These are phyloP conservation scores for Pythium rhizo-oryzae DNA, from an alignment of 352 stramenopile species.

Conservation along the genomic window DNA sequence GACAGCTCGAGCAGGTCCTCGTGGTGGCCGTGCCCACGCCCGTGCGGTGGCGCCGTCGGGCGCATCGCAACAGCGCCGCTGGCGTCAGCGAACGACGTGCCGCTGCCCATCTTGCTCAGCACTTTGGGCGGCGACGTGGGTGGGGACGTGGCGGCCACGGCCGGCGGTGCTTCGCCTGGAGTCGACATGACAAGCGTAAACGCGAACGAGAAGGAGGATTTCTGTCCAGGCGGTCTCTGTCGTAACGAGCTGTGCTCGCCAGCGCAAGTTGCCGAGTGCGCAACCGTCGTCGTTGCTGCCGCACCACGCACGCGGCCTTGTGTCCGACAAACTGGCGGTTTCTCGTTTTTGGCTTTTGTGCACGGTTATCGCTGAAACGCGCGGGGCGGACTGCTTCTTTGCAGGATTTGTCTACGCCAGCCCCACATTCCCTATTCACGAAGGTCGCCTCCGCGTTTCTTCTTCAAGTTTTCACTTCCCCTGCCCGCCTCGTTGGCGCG, in stretches of 20 bases:
- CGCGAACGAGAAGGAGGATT: not conserved
- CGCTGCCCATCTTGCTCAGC: conserved; percentile 7
- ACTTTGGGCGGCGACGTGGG: conserved; percentile 2
- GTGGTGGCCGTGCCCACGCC: not conserved
- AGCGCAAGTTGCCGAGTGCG: conserved; percentile 8
- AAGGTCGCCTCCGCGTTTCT: too few species aligned
- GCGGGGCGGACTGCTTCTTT: too few species aligned
- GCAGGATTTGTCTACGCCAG: too few species aligned
- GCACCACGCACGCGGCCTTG: too few species aligned
- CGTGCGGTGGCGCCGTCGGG: not conserved
- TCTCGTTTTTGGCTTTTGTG: too few species aligned
- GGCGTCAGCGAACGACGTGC: conserved; percentile 19
- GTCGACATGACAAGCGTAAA: not conserved
- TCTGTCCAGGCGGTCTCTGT: not conserved
- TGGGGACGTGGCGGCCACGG: not conserved
- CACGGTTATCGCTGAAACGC: too few species aligned
- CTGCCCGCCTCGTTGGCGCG: too few species aligned
- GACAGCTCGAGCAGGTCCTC: conserved; percentile 21
- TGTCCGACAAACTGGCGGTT: too few species aligned
- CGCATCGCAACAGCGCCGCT: conserved; percentile 14
- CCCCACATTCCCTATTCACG: too few species aligned
- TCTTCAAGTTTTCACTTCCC: too few species aligned
- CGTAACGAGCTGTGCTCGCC: not conserved
- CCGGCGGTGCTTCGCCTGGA: not conserved
- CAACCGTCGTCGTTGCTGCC: too few species aligned